phyloP scores from a whole-genome alignment of 2,329 filamentous ascomycete species.

The Diaporthe ilicicola region DNA sequence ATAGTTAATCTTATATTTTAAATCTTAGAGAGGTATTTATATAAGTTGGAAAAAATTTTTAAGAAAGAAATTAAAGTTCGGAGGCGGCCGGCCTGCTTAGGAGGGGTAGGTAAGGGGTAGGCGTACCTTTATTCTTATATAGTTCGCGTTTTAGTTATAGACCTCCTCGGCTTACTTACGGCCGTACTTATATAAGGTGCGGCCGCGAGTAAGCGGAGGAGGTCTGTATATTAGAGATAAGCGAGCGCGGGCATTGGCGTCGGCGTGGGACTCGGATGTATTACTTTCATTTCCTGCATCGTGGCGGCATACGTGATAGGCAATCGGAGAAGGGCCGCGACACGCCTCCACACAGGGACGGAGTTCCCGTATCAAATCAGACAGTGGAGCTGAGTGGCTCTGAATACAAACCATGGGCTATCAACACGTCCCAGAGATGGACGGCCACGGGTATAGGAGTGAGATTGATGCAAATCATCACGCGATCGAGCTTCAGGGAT shows the following conservation, averaged over 20 bases:
- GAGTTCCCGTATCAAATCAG: neutral
- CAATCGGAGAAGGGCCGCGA: neutral
- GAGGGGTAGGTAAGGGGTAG: no score
- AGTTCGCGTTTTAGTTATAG: no score
- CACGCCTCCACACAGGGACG: neutral
- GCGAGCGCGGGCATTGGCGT: constrained; percentile 3
- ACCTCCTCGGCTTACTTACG: no score
- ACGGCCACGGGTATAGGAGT: neutral
- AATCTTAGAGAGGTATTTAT: no score
- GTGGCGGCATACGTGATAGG: constrained; percentile 11
- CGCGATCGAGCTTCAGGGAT: constrained; percentile 1
- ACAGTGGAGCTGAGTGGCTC: neutral
- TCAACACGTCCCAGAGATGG: neutral
- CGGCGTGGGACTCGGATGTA: constrained; percentile 5
- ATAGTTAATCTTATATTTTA: no score
- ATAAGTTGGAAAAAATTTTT: no score
- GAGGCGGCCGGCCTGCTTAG: no score
- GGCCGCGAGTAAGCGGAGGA: no score
- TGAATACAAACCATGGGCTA: neutral
- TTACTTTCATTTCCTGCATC: constrained; percentile 28
- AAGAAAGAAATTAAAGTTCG: no score
- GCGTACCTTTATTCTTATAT: no score
- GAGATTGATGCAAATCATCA: neutral
- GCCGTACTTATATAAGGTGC: no score
- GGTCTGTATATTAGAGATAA: no score